These are phyloP conservation scores for Artomyces pyxidatus DNA, from an alignment of 768 basidiomycete species.

Conservation along the genomic window DNA sequence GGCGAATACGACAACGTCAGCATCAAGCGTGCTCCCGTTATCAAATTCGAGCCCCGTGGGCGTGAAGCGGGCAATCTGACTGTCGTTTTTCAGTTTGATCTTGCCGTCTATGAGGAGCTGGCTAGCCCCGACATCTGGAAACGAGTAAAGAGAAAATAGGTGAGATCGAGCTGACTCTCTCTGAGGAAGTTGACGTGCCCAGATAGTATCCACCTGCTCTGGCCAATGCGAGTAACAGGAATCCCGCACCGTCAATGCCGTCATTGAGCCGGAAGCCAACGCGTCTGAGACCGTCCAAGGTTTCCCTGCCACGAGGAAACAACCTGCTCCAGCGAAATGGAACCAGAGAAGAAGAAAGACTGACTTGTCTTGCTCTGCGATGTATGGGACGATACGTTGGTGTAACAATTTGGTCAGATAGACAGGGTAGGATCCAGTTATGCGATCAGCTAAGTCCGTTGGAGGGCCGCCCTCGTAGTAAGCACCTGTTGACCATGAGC, in stretches of 20 bases:
- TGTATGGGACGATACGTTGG: conserved; percentile 29
- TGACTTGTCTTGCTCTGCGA: conserved; percentile 49
- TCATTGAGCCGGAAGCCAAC: conserved; percentile 46
- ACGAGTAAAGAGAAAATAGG: not conserved
- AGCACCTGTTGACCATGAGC: not conserved
- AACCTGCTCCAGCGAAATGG: not conserved
- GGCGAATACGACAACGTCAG: conserved; percentile 41
- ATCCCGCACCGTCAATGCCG: conserved; percentile 44
- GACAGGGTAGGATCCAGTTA: conserved; percentile 34
- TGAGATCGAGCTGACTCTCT: not conserved
- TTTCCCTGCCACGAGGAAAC: conserved; percentile 25
- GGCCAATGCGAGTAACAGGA: conserved; percentile 35
- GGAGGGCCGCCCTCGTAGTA: conserved; percentile 11
- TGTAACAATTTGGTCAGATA: conserved; percentile 20
- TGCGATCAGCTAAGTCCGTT: conserved; percentile 46
- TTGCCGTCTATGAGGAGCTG: conserved; percentile 36
- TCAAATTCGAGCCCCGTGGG: conserved; percentile 32
- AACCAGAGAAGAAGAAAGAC: not conserved
- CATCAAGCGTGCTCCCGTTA: conserved; percentile 34
- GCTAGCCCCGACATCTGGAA: conserved; percentile 33
- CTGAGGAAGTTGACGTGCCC: conserved; percentile 27
- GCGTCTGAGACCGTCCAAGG: conserved; percentile 46
- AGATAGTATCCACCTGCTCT: conserved; percentile 59
- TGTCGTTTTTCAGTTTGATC: conserved; percentile 39
- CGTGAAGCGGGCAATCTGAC: conserved; percentile 34